Conservation (phyloP, 2,329 filamentous ascomycete species). For the Hyphodiscus sp. region DNA sequence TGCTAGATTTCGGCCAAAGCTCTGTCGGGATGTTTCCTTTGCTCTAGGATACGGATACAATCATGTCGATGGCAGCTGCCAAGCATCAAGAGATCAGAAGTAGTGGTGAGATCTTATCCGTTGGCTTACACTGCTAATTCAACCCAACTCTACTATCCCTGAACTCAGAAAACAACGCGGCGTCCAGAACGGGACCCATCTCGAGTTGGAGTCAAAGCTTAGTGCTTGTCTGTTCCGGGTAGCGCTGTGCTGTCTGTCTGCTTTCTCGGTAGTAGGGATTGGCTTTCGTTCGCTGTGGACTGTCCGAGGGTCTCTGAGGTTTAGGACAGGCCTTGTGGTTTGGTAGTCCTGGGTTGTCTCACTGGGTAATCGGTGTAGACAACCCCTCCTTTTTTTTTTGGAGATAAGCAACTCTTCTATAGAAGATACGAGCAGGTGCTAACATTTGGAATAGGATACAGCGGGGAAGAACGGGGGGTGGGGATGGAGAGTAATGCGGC, state of each 20-base stretch:
- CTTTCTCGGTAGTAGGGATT: slow-evolving; percentile 5
- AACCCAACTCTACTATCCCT: neutral
- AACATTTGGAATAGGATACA: slow-evolving; percentile 7
- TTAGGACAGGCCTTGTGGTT: slow-evolving; percentile 25
- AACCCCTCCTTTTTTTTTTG: slow-evolving; percentile 26
- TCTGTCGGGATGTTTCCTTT: slow-evolving; percentile 14
- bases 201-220: slow-evolving; percentile 90
- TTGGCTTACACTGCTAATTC: slow-evolving; percentile 16
- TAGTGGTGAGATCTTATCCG: slow-evolving; percentile 17
- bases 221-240: slow-evolving; percentile 63
- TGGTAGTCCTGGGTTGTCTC: slow-evolving; percentile 30
- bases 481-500: no score
- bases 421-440: slow-evolving; percentile 8
- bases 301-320: slow-evolving; percentile 9
- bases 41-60: slow-evolving; percentile 13
- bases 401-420: slow-evolving; percentile 27
- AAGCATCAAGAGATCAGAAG: slow-evolving; percentile 20
- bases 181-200: slow-evolving; percentile 66
- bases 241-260: slow-evolving; percentile 15
- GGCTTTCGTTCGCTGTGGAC: slow-evolving; percentile 15
- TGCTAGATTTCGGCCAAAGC: slow-evolving; percentile 14
- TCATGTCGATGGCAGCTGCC: slow-evolving; percentile 3
- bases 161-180: slow-evolving; percentile 12
- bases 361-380: slow-evolving; percentile 15
- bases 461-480: neutral